Percentiles rank a stretch among this genome's conserved stretches.
Conservation (phyloP, 140 eudicot genomes). For the Flaveria floridana region DNA sequence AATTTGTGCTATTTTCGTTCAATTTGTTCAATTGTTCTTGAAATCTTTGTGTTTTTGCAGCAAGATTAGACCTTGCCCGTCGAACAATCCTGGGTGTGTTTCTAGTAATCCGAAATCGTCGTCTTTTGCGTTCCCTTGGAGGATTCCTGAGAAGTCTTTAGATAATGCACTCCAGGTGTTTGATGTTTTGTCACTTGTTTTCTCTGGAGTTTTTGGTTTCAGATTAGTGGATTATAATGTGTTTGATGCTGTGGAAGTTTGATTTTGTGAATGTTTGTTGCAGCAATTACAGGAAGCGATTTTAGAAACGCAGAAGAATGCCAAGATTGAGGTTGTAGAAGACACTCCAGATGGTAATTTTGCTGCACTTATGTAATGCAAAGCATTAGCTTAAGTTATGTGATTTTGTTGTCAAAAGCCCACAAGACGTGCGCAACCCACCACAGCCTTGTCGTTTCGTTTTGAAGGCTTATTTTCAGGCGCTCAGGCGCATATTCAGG, state of each 20-base stretch:
- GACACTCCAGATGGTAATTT: constrained; percentile 67
- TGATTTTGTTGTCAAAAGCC: too few relatives aligned
- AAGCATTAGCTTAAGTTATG: background rate
- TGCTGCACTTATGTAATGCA: background rate
- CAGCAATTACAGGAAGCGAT: constrained; percentile 83
- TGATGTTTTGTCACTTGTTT: background rate
- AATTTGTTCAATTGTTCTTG: background rate
- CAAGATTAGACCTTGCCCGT: constrained; percentile 84
- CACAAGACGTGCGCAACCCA: too few relatives aligned
- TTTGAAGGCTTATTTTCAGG: too few relatives aligned
- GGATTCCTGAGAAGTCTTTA: constrained; percentile 46
- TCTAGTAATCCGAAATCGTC: constrained; percentile 82
- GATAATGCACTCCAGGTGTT: constrained; percentile 70
- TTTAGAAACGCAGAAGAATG: constrained; percentile 77
- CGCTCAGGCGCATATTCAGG: too few relatives aligned
- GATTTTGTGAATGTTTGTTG: constrained; percentile 18
- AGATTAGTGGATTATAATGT: background rate
- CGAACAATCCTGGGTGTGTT: constrained; percentile 83
- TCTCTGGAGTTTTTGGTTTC: background rate
- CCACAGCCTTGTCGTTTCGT: too few relatives aligned
- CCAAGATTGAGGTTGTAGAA: constrained; percentile 65
- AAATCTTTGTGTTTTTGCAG: constrained; percentile 43
- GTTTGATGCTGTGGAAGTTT: constrained; percentile 7
- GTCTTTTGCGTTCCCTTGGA: constrained; percentile 77
- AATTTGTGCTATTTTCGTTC: background rate